These are phyloP conservation scores for Aureobasidium sp. DNA, from an alignment of 2,329 filamentous ascomycete genomes.

Conservation along the genomic window DNA sequence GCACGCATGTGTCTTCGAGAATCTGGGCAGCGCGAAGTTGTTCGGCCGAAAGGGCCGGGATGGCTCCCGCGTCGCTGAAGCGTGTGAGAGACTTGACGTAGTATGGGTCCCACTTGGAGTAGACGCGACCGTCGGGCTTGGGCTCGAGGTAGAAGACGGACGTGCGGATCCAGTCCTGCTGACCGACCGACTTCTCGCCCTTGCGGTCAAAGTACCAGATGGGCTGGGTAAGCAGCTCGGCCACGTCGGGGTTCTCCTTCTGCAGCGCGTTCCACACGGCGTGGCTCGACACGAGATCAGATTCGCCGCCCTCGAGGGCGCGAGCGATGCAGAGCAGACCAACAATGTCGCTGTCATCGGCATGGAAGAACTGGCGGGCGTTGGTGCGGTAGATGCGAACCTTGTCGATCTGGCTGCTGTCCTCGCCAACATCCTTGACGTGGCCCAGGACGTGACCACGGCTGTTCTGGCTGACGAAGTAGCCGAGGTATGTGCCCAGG, in stretches of 20 bases:
- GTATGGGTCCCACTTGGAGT: conserved; percentile 87
- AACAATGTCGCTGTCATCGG: conserved; percentile 76
- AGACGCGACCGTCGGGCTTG: conserved; percentile 58
- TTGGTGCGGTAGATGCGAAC: conserved; percentile 89
- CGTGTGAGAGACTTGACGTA: conserved; percentile 69
- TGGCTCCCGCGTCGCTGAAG: conserved; percentile 65
- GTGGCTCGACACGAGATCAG: conserved; percentile 71
- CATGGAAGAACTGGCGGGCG: conserved; percentile 78
- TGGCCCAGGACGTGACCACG: conserved; percentile 78
- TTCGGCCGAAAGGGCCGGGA: conserved; percentile 63
- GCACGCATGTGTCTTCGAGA: conserved; percentile 68
- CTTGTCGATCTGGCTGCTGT: conserved; percentile 71
- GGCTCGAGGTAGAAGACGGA: conserved; percentile 72
- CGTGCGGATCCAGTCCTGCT: conserved; percentile 67
- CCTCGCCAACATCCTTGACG: conserved; percentile 81
- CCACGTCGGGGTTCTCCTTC: conserved; percentile 67
- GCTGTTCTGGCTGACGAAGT: conserved; percentile 82
- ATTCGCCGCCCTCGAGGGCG: conserved; percentile 74
- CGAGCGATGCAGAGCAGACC: conserved; percentile 75
- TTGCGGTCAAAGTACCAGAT: conserved; percentile 93
- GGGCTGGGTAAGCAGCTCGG: conserved; percentile 65
- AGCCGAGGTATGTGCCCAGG: conserved; percentile 70
- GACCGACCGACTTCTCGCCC: conserved; percentile 67
- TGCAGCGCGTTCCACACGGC: conserved; percentile 77
- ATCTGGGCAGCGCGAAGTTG: conserved; percentile 63